Base-by-base conservation (phyloP, 345 rosid genomes). In the Pistacia integerrima region DNA sequence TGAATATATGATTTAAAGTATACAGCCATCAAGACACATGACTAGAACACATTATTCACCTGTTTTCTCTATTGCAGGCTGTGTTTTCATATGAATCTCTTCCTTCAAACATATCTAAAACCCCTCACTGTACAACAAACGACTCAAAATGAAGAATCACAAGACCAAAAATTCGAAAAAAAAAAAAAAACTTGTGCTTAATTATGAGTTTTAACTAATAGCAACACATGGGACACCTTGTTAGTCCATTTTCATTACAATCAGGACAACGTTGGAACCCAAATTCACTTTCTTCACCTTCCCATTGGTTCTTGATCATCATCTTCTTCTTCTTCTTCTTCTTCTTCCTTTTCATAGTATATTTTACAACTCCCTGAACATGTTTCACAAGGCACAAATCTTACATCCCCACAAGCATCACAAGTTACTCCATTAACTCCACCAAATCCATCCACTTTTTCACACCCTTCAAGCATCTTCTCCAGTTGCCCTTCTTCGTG, bases 331-430 rank as follows among this genome's bases (percentile, higher is more conserved):
- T 78, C 75, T 1, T 72, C 82, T 4, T 79, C 84, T 22, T 84
- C 85, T 0, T 83, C 83, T 8, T 84, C 86, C 0, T 41, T 67
- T 70, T 89, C 93, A n/a, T 80, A 78, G 76, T 86, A 93, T 58
- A 93, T 83, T 82, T 96, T 96, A 69, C 99, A 91, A 76, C 99
- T 96, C 46, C 99, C 98, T 8, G 88, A 90, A 78, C 99, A 96
- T 12, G 93, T 91, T 74, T 92, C 93, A 82, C 99, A 96, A 0
- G 97, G 99, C 79, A 96, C 85, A 82, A 96, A 96, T 84, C 99
- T 83, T 18, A 96, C 12, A 78, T 93, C 98, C 33, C 98, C 98
- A 80, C 99, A 96, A 57, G 88, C 98, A 77, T 90, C 91, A 38
- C 99, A 96, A 51, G 85, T 86, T 6, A 82, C 84, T 3, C 82